Conservation (phyloP, 495 filamentous ascomycete genomes). For the Extremus antarcticus region DNA sequence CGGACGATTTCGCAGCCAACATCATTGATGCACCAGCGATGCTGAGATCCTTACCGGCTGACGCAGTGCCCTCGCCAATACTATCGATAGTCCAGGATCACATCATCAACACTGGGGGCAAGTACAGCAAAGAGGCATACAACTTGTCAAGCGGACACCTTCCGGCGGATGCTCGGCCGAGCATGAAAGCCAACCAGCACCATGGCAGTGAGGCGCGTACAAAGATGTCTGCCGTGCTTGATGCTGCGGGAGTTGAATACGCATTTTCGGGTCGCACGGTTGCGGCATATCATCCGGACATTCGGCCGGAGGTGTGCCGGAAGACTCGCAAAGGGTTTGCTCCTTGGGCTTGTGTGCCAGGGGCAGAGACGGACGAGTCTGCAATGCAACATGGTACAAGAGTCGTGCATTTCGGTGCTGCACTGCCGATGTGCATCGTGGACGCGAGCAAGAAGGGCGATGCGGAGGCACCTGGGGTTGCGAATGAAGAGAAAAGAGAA, state of each 20-base stretch:
- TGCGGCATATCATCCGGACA: conserved; percentile 2
- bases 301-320: not conserved
- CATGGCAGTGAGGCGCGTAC: not conserved
- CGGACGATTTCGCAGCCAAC: no score
- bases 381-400: not conserved
- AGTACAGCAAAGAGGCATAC: conserved; percentile 1
- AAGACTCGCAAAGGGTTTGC: not conserved
- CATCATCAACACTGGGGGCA: not conserved
- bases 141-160: conserved; percentile 4
- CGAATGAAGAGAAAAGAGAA: no score
- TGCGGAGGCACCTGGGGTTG: no score
- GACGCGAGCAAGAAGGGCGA: not conserved
- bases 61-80: not conserved
- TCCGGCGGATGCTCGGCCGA: not conserved
- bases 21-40: no score
- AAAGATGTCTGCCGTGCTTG: not conserved
- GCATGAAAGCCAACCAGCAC: not conserved
- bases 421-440: not conserved
- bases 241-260: not conserved
- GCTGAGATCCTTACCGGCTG: no score
- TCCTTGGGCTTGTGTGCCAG: not conserved
- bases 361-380: not conserved
- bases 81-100: not conserved
- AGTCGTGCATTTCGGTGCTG: not conserved
- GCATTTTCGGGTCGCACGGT: not conserved